Conservation (phyloP, 352 stramenopile species). For the Globisporangium uncinulatum region DNA sequence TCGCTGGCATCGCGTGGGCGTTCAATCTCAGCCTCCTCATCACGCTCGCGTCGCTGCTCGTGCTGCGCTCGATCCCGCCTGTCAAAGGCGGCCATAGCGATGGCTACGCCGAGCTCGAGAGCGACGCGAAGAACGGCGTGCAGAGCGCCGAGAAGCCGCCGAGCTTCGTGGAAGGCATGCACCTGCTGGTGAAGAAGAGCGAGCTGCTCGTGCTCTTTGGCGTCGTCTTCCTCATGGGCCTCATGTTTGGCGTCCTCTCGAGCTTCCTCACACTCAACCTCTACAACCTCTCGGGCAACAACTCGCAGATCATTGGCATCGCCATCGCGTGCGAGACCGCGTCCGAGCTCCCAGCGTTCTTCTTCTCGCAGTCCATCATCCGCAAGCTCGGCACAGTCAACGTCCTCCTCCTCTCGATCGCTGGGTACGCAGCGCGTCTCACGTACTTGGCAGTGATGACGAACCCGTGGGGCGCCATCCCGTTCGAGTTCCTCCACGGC, state of each 20-base stretch:
- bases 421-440: conserved; percentile 60
- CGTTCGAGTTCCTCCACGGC: conserved; percentile 77
- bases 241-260: conserved; percentile 78
- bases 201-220: conserved; percentile 68
- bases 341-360: conserved; percentile 79
- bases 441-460: conserved; percentile 76
- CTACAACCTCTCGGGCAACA: conserved; percentile 68
- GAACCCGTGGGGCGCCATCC: conserved; percentile 72
- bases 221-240: conserved; percentile 72
- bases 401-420: conserved; percentile 63
- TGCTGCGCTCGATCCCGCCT: conserved; percentile 55
- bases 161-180: conserved; percentile 43
- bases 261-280: conserved; percentile 81
- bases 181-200: conserved; percentile 28
- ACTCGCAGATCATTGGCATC: conserved; percentile 74
- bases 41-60: conserved; percentile 44
- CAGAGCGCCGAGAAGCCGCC: conserved; percentile 13
- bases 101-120: conserved; percentile 19
- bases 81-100: conserved; percentile 30
- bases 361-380: conserved; percentile 70
- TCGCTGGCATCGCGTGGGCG: conserved; percentile 59
- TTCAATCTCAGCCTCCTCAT: conserved; percentile 66
- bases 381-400: conserved; percentile 64
- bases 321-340: conserved; percentile 76
- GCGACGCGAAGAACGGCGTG: conserved; percentile 3